phyloP scores from a whole-genome alignment of 345 rosid genomes.

The Gynandropsis gynandra region DNA sequence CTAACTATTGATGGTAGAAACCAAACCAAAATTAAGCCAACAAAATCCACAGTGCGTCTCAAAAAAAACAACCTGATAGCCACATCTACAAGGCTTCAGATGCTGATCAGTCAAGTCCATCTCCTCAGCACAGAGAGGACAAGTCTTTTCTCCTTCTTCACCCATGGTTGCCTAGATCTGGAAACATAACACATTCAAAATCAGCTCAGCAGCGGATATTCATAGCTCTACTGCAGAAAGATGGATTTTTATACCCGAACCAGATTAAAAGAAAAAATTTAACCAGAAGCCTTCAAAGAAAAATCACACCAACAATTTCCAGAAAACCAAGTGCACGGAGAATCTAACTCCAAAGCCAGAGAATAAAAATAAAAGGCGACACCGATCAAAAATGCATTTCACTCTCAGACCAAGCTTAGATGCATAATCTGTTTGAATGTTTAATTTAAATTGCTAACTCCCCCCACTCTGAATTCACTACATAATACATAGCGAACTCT shows the following conservation, averaged over 20 bases:
- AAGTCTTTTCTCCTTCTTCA: conserved; percentile 84
- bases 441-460: conserved; percentile 2
- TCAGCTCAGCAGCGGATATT: conserved; percentile 7
- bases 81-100: conserved; percentile 95
- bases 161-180: conserved; percentile 51
- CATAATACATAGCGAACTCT: no score
- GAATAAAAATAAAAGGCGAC: not conserved
- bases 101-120: conserved; percentile 98
- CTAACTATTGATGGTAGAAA: no score
- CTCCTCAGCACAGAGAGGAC: conserved; percentile 93
- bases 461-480: not conserved
- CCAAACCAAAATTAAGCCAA: no score
- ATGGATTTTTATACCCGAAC: no score
- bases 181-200: conserved; percentile 1
- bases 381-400: not conserved
- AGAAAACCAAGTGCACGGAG: not conserved
- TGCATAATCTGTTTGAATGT: not conserved
- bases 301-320: not conserved
- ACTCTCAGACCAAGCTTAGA: not conserved
- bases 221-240: no score
- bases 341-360: not conserved
- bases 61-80: conserved; percentile 74
- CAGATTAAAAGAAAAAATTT: not conserved
- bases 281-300: not conserved
- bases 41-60: no score